These are phyloP conservation scores for Babesia microti DNA, from an alignment of 169 alveolate genomes.

Conservation along the genomic window DNA sequence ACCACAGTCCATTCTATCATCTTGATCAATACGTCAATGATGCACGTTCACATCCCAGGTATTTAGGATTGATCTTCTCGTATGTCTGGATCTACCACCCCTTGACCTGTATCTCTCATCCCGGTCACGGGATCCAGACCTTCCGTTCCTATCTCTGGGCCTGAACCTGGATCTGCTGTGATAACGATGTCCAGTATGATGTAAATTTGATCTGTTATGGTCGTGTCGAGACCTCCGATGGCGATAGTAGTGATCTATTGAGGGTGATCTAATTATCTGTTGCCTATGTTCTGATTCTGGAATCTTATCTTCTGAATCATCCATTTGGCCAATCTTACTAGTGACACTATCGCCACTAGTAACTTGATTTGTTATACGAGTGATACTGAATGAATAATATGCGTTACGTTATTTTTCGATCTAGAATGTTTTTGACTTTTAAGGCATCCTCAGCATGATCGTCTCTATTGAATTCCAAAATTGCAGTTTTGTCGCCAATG, in stretches of 20 bases:
- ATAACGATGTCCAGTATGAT: not conserved
- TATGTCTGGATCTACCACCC: conserved; percentile 1
- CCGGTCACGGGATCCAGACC: not conserved
- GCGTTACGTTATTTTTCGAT: too few species aligned
- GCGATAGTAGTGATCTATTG: not conserved
- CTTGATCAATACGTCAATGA: too few species aligned
- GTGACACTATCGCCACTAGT: too few species aligned
- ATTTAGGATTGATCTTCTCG: not conserved
- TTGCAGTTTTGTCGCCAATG: conserved; percentile 16
- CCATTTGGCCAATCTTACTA: too few species aligned
- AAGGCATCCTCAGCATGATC: conserved; percentile 46
- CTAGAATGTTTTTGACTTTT: conserved; percentile 15
- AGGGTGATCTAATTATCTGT: not conserved
- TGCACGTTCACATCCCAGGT: too few species aligned
- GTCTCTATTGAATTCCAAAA: conserved; percentile 37
- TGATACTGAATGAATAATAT: too few species aligned
- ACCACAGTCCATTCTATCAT: too few species aligned
- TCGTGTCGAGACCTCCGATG: not conserved
- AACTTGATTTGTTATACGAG: not conserved
- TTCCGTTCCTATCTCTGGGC: not conserved
- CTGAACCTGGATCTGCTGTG: not conserved
- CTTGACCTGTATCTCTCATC: conserved; percentile 1
- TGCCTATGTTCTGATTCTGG: too few species aligned
- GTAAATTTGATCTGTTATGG: not conserved
- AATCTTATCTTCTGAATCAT: too few species aligned